Conservation (phyloP, 2,329 filamentous ascomycete genomes). For the Orbilia javanica region DNA sequence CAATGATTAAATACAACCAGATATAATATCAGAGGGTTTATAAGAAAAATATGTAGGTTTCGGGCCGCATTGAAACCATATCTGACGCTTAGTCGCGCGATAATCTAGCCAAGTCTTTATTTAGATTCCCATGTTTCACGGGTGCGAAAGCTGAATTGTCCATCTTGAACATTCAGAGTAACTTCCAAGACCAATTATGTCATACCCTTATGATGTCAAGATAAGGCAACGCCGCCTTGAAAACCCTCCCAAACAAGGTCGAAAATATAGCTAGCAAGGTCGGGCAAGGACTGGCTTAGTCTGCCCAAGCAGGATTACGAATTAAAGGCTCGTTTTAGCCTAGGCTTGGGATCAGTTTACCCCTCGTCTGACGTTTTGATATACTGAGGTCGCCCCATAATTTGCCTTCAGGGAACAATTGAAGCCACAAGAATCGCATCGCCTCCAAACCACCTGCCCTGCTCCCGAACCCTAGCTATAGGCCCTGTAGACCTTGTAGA, state of each 20-base stretch:
- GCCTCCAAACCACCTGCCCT: conserved; percentile 1
- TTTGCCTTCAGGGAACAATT: conserved; percentile 6
- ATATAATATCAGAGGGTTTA: not conserved
- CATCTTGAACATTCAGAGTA: conserved; percentile 6
- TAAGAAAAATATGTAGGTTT: too few species aligned
- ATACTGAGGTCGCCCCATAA: not conserved
- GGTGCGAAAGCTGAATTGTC: conserved; percentile 45
- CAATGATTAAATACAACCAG: not conserved
- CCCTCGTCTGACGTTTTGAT: not conserved
- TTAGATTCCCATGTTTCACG: conserved; percentile 41
- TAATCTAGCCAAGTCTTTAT: conserved; percentile 2
- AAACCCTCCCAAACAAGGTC: not conserved
- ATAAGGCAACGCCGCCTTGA: conserved; percentile 1
- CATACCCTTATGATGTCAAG: conserved; percentile 21
- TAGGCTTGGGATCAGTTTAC: not conserved
- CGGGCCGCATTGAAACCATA: not conserved
- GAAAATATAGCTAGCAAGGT: not conserved
- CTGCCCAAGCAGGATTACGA: not conserved
- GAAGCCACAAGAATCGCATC: not conserved
- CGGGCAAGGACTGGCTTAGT: not conserved
- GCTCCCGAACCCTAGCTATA: conserved; percentile 21
- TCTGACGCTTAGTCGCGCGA: not conserved
- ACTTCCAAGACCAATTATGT: conserved; percentile 39
- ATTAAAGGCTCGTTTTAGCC: not conserved
- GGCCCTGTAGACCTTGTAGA: conserved; percentile 32